phyloP scores from a whole-genome alignment of 2,329 filamentous ascomycete genomes.

The Verticillium nubilum region DNA sequence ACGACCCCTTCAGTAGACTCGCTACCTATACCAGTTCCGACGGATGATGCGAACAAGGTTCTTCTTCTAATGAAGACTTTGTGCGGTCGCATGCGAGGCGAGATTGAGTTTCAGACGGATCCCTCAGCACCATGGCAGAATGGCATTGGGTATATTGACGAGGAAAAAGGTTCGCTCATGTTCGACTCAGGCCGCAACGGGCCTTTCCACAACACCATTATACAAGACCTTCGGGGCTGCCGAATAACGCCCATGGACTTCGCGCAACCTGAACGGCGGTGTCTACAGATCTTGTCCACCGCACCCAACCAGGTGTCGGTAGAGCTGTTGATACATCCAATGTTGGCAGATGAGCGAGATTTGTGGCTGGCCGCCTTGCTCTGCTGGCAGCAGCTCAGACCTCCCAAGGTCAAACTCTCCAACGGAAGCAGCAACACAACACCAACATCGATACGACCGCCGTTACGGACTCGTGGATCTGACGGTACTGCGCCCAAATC shows the following conservation, averaged over 20 bases:
- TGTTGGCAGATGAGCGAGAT: conserved; percentile 62
- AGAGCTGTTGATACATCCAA: conserved; percentile 61
- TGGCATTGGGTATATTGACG: conserved; percentile 74
- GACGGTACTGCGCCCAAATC: conserved; percentile 14
- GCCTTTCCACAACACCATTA: conserved; percentile 58
- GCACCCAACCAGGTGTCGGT: conserved; percentile 41
- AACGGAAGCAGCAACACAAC: conserved; percentile 34
- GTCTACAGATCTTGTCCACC: conserved; percentile 44
- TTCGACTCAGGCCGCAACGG: conserved; percentile 65
- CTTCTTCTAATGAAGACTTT: conserved; percentile 71
- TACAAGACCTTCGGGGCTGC: conserved; percentile 72
- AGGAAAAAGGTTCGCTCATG: conserved; percentile 68
- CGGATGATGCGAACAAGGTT: conserved; percentile 65
- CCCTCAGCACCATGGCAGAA: conserved; percentile 58
- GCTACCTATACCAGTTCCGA: conserved; percentile 52
- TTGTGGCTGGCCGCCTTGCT: conserved; percentile 76
- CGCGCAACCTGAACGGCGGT: conserved; percentile 37
- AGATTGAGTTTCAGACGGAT: conserved; percentile 65
- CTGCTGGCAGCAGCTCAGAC: conserved; percentile 73
- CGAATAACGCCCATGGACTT: conserved; percentile 54
- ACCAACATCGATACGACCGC: conserved; percentile 27
- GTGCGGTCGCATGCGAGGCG: conserved; percentile 74
- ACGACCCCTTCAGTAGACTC: conserved; percentile 54
- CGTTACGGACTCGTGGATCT: conserved; percentile 12
- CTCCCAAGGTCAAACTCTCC: conserved; percentile 48